Base-by-base conservation (phyloP, 768 basidiomycete genomes). In the Amanita brunnescens region DNA sequence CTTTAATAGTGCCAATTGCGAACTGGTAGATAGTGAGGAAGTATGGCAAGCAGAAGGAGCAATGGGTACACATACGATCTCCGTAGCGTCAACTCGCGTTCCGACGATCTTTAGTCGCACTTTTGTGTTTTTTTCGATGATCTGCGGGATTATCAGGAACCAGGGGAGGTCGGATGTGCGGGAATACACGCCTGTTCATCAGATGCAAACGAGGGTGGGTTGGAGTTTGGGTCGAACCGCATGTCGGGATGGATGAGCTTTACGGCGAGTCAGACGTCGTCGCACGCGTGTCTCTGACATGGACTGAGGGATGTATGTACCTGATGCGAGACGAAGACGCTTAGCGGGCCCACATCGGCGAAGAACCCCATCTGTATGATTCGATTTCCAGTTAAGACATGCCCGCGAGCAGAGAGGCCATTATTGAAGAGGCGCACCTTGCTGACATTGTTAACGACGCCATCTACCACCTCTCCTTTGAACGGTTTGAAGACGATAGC, bases 401-500 rank as follows among this genome's bases (percentile, higher is more conserved):
- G n/a, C n/a, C n/a, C n/a, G n/a, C n/a, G n/a, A n/a, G n/a, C n/a
- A n/a, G n/a, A n/a, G n/a, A 7, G 5, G 6, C 20, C 24, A 5
- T 29, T 26, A 7, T 26, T 13, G 23, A 9, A 30, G 12, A 26
- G 49, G 24, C 32, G 37, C 58, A 92, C 95, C 79, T 96, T 96
- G 66, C 85, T 94, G 32, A 99, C 96, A 54, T 90, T 93, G 60
- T 85, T 87, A 14, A 99, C 95, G 2, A 93, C 85, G 0, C 92
- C 95, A 64, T 99, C 96, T 14, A 99, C 89, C 3, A 97, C 95
- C 64, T 99, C 95, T 8, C 93, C 94, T 67, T 97, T 96, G 78
- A 98, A 98, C n/a, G 96, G 96, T 68, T 97, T 94, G 79, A 96
- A 97, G 16, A 99, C 95, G 57, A 99, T 92, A 5, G 96, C 96